Evolutionary conservation across 1,139 yeast genomes (phyloP).

Genomic region (Scheffersomyces parashehatae): DNA sequence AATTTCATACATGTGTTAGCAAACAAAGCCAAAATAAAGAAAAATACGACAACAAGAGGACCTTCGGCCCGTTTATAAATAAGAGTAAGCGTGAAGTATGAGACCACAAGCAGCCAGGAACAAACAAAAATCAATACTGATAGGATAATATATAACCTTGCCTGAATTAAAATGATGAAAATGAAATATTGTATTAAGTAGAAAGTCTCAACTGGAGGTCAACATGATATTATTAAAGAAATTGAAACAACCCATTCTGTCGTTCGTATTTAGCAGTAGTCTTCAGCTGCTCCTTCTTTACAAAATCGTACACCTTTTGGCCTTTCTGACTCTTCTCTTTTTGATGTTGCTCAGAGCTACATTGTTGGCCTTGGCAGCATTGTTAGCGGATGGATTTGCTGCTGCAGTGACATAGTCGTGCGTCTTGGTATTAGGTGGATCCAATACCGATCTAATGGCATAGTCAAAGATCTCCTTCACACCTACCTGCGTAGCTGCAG

Average conservation of each 20-base stretch:
- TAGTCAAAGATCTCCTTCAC: conserved; percentile 80
- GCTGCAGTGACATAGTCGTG: conserved; percentile 7
- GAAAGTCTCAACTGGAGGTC: too few relatives aligned
- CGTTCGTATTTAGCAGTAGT: too few relatives aligned
- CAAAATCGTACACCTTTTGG: conserved; percentile 32
- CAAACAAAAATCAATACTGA: background rate
- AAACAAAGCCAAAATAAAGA: too few relatives aligned
- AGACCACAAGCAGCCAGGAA: too few relatives aligned
- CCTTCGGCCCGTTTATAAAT: too few relatives aligned
- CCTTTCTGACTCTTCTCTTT: conserved; percentile 38
- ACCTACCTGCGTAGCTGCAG: conserved; percentile 90
- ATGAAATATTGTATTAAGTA: too few relatives aligned
- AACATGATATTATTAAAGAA: too few relatives aligned
- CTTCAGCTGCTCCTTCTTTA: conserved; percentile 15
- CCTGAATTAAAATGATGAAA: conserved; percentile 5
- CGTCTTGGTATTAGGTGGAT: conserved; percentile 43
- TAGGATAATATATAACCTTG: conserved; percentile 6
- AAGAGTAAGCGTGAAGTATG: too few relatives aligned
- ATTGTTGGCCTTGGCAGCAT: conserved; percentile 6
- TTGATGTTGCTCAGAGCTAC: conserved; percentile 3
- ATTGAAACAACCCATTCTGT: too few relatives aligned
- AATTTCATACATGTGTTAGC: too few relatives aligned
- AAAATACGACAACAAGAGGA: too few relatives aligned
- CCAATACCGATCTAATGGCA: conserved; percentile 72
- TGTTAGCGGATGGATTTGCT: conserved; percentile 4